Evolutionary conservation across 2,329 filamentous ascomycete genomes (phyloP).

Genomic region (Diaporthe batatas): DNA sequence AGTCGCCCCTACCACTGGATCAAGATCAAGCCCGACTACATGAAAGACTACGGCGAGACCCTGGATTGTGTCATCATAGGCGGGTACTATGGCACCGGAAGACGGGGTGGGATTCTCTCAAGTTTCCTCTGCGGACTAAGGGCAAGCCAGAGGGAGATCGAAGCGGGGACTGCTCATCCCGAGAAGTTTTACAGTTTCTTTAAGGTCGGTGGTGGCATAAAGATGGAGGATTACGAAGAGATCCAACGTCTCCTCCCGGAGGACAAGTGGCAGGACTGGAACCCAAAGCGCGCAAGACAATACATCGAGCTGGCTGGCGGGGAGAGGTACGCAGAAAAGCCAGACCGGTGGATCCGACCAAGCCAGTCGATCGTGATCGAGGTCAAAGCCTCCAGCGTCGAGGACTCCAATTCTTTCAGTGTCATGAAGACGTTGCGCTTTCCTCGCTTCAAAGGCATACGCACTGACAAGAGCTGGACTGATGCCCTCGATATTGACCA

Average conservation of each 20-base stretch:
- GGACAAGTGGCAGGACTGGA: conserved; percentile 92
- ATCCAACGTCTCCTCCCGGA: conserved; percentile 83
- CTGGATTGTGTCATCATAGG: conserved; percentile 92
- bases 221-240: conserved; percentile 84
- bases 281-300: conserved; percentile 79
- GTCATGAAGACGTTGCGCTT: conserved; percentile 86
- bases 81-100: conserved; percentile 91
- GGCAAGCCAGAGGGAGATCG: conserved; percentile 76
- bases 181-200: conserved; percentile 95
- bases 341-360: conserved; percentile 94
- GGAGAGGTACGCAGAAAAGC: conserved; percentile 76
- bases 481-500: conserved; percentile 82
- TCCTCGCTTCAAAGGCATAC: conserved; percentile 85
- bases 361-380: conserved; percentile 88
- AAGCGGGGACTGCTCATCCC: conserved; percentile 65
- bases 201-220: conserved; percentile 96
- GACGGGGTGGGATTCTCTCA: conserved; percentile 83
- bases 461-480: conserved; percentile 88
- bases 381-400: conserved; percentile 88
- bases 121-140: conserved; percentile 92
- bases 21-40: conserved; percentile 99
- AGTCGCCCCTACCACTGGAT: conserved; percentile 96
- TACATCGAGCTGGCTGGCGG: conserved; percentile 87
- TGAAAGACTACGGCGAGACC: conserved; percentile 94
- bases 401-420: conserved; percentile 81